These are phyloP conservation scores for Sugiyamaella neomexicana DNA, from an alignment of 1,139 yeast genomes.

Conservation along the genomic window DNA sequence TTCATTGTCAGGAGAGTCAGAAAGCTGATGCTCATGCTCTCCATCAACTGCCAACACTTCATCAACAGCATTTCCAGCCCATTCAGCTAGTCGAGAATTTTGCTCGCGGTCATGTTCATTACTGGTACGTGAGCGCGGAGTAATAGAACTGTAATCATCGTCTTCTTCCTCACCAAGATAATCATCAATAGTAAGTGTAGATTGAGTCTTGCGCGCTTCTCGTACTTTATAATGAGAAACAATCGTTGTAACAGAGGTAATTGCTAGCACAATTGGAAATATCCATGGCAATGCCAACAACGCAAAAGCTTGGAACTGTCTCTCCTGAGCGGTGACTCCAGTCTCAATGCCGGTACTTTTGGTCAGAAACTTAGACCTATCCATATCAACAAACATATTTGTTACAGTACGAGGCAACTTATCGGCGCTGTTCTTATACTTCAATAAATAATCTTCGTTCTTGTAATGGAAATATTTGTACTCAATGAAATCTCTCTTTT, in stretches of 20 bases:
- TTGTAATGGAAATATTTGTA: constrained; percentile 25
- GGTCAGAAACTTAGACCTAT: constrained; percentile 24
- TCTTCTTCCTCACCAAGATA: constrained; percentile 3
- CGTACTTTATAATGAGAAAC: constrained; percentile 30
- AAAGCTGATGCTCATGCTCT: constrained; percentile 3
- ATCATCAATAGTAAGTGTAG: constrained; percentile 1
- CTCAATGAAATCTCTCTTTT: constrained; percentile 30
- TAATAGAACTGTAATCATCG: background rate
- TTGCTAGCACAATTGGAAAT: constrained; percentile 31
- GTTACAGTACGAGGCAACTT: background rate
- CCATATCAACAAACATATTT: constrained; percentile 33
- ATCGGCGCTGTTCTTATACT: background rate
- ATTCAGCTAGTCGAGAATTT: constrained; percentile 29
- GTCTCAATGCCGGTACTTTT: constrained; percentile 18
- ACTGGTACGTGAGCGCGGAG: background rate
- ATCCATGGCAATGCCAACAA: constrained; percentile 29
- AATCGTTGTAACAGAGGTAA: constrained; percentile 30
- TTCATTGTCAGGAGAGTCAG: background rate
- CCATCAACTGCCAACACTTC: constrained; percentile 24
- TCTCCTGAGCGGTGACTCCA: constrained; percentile 24
- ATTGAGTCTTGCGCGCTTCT: constrained; percentile 23
- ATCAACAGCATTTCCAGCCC: constrained; percentile 29
- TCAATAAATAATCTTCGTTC: constrained; percentile 14
- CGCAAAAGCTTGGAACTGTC: constrained; percentile 25
- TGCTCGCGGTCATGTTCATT: background rate